A percentile compares a stretch with the other conserved stretches of the same genome.
Conservation (phyloP, 768 basidiomycete species). For the Clitopilus hobsonii region DNA sequence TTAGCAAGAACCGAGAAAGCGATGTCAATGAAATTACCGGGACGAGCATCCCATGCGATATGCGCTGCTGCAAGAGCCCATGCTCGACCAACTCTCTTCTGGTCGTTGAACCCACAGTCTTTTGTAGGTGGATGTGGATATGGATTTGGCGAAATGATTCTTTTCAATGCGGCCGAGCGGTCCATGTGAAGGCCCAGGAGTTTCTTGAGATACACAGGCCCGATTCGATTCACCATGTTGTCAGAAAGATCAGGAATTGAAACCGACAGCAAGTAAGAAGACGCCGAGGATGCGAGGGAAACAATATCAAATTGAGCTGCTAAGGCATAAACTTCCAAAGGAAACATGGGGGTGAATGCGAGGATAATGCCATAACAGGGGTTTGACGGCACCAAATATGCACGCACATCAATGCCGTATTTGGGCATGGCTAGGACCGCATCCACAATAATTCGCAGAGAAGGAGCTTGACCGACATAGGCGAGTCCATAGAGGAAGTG, state of each 20-base stretch:
- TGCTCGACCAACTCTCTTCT: constrained; percentile 29
- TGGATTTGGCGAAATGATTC: constrained; percentile 23
- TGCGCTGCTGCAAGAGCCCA: constrained; percentile 33
- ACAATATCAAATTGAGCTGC: constrained; percentile 29
- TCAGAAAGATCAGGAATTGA: constrained; percentile 18
- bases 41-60: constrained; percentile 30
- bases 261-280: constrained; percentile 20
- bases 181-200: constrained; percentile 21
- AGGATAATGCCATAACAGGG: constrained; percentile 24
- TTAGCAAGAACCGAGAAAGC: background rate
- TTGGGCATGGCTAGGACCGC: constrained; percentile 31
- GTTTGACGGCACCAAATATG: constrained; percentile 16
- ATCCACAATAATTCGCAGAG: constrained; percentile 24
- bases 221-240: constrained; percentile 19
- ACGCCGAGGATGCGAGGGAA: constrained; percentile 30
- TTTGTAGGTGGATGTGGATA: constrained; percentile 22
- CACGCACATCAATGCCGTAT: constrained; percentile 14
- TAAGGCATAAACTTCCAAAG: constrained; percentile 34
- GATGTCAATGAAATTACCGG: constrained; percentile 19
- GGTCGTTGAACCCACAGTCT: constrained; percentile 25
- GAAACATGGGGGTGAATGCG: constrained; percentile 22
- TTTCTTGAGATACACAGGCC: constrained; percentile 21
- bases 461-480: constrained; percentile 44
- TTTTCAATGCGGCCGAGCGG: constrained; percentile 18
- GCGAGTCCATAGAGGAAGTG: constrained; percentile 47